These are phyloP conservation scores for Fusarium agapanthi DNA, from an alignment of 2,329 filamentous ascomycete genomes.

Conservation along the genomic window DNA sequence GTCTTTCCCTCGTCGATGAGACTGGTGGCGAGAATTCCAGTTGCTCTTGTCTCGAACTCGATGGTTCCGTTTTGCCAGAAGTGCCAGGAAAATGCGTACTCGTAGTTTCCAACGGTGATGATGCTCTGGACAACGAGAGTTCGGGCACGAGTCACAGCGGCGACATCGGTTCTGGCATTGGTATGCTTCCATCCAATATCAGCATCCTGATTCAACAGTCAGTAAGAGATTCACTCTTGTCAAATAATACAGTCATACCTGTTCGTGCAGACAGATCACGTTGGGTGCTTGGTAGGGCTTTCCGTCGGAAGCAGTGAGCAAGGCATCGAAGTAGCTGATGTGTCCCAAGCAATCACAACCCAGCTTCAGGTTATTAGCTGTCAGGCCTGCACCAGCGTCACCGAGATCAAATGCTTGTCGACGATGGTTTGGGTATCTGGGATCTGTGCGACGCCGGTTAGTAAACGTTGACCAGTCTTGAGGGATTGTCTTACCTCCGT, in stretches of 20 bases:
- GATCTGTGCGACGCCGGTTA: constrained; percentile 22
- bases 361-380: constrained; percentile 57
- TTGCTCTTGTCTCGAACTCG: constrained; percentile 69
- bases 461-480: background rate
- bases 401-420: constrained; percentile 79
- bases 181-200: constrained; percentile 77
- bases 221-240: fast-evolving
- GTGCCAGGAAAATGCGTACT: constrained; percentile 63
- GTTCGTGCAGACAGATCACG: constrained; percentile 74
- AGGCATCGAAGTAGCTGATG: constrained; percentile 55
- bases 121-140: constrained; percentile 74
- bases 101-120: constrained; percentile 75
- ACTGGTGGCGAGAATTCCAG: constrained; percentile 69
- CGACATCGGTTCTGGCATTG: constrained; percentile 69
- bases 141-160: constrained; percentile 66
- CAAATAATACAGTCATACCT: background rate
- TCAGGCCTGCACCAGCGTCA: constrained; percentile 72
- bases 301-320: background rate
- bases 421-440: constrained; percentile 69
- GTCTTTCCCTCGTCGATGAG: constrained; percentile 64
- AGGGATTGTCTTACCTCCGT: background rate
- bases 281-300: constrained; percentile 55
- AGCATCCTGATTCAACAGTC: constrained; percentile 57
- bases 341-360: background rate
- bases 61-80: constrained; percentile 70